Percentiles rank a stretch among this genome's conserved stretches.
phyloP scores from a whole-genome alignment of 768 basidiomycete genomes.

The Lactifluus subvellereus region DNA sequence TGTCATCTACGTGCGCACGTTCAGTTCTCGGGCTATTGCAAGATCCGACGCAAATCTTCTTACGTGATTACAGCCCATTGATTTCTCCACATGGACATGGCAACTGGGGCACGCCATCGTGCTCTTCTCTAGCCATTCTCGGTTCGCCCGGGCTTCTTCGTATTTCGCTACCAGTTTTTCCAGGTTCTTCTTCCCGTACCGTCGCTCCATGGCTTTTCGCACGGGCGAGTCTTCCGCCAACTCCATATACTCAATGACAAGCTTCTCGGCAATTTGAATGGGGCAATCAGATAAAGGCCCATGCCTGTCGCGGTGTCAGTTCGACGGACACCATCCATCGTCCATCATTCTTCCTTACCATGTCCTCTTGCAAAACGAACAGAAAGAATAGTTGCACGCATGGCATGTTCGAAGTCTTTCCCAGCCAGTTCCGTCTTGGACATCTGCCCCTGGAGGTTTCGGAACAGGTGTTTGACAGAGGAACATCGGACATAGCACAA shows the following conservation, averaged over 20 bases:
- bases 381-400: slow-evolving; percentile 72
- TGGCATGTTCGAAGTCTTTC: slow-evolving; percentile 66
- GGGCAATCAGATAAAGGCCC: slow-evolving; percentile 70
- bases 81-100: slow-evolving; percentile 65
- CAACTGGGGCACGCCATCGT: slow-evolving; percentile 76
- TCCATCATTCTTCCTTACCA: slow-evolving; percentile 46
- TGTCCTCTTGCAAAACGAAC: slow-evolving; percentile 72
- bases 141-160: slow-evolving; percentile 70
- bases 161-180: slow-evolving; percentile 53
- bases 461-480: slow-evolving; percentile 79
- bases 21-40: neutral
- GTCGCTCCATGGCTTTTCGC: slow-evolving; percentile 50
- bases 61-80: slow-evolving; percentile 83
- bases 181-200: slow-evolving; percentile 60
- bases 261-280: slow-evolving; percentile 55
- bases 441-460: slow-evolving; percentile 39
- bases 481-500: slow-evolving; percentile 73
- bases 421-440: slow-evolving; percentile 60
- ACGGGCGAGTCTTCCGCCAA: slow-evolving; percentile 46
- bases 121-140: slow-evolving; percentile 60
- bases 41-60: slow-evolving; percentile 14
- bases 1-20: slow-evolving; percentile 51
- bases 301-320: slow-evolving; percentile 49
- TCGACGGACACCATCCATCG: neutral
- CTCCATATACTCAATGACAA: slow-evolving; percentile 63